Base-by-base conservation (phyloP, 805 yeast species). In the Sugiyamaella mastotermitis region DNA sequence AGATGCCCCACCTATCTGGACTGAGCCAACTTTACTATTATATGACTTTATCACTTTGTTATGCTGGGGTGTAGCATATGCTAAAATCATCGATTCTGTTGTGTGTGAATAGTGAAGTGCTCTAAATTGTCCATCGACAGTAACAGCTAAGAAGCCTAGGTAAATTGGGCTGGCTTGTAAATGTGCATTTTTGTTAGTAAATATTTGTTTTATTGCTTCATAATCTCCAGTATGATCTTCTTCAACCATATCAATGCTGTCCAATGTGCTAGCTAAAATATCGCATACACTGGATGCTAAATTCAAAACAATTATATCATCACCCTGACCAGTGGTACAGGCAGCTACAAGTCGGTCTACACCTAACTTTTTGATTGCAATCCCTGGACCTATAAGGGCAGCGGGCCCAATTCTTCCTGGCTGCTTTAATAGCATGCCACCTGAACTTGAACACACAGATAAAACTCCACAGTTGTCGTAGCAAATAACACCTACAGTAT, bases 381-480 rank as follows among this genome's bases (percentile, higher is more conserved):
- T 41, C 1, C 68, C 69, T n/a, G 60, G 48, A 1, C 71, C 71
- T 4, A 56, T 36, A 2, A 66, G 31, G 1, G 66, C 66, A 1
- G 71, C 71, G 0, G 69, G 66, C 2, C 71, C 71, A 1, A 66
- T 37, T 22, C 71, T 32, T 8, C 71, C 71, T 0, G 61, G 50
- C 3, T 36, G 49, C 36, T 63, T 63, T 42, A 60, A 45, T 11
- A 59, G 34, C 1, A 58, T 48, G 0, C 71, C 71, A 2, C 72
- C 71, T 1, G 70, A 65, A 43, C 65, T 57, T 2, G 66, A 48
- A 5, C 56, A 60, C 2, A 56, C 63, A 7, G 58, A 50, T 3
- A 58, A 22, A 5, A 41, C 37, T 1, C 54, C 56, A 2, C 18
- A 14, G 0, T 8, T 19, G 31, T 52, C 61, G 1, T 57, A 39